Evolutionary conservation across 352 stramenopile genomes (phyloP), one percentile per base, ranked within the genome.

Genomic region (Phytopythium delawarense): DNA sequence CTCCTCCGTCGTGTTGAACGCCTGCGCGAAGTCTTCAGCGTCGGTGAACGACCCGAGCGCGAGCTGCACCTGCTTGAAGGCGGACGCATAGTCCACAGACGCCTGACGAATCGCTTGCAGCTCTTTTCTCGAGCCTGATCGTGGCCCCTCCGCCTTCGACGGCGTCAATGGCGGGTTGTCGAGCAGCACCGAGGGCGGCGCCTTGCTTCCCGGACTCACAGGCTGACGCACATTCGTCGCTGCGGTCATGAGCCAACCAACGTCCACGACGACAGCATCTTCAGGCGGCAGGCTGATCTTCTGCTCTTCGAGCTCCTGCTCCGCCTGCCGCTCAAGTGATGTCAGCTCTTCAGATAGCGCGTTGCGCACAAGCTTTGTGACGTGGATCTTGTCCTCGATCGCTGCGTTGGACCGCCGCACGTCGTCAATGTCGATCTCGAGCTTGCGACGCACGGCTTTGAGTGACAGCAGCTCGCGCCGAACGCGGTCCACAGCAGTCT

Each of bases 221-320:
- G 44, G 18, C 34, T 40, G 44, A 1, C 57, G 44, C 8, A 16
- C 20, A 23, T 32, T 62, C 3, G 45, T 20, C 0, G 30, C 79
- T 2, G 75, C 75, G 30, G 58, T 72, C 79, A 92, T 88, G 35
- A 92, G 66, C 7, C 75, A 76, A 0, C 75, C 65, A 18, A 88
- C 68, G 54, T 92, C 81, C 21, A 90, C 80, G 25, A 91, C 65
- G 0, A 89, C 71, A 11, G 78, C 72, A 7, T 89, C 76, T 64
- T 88, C 80, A 13, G 84, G 80, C 1, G 81, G 84, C n/a, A 91
- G 55, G 32, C 78, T 80, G 13, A 88, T 61, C 28, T 73, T 69
- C 42, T 85, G 77, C 42, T 84, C 78, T 25, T 89, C 84, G 4
- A 70, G 56, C 23, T 78, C 72, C 8, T 78, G 55, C 37, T 92